phyloP scores from a whole-genome alignment of 305 asterid species.

The Fraxinus xanthoxyloides region DNA sequence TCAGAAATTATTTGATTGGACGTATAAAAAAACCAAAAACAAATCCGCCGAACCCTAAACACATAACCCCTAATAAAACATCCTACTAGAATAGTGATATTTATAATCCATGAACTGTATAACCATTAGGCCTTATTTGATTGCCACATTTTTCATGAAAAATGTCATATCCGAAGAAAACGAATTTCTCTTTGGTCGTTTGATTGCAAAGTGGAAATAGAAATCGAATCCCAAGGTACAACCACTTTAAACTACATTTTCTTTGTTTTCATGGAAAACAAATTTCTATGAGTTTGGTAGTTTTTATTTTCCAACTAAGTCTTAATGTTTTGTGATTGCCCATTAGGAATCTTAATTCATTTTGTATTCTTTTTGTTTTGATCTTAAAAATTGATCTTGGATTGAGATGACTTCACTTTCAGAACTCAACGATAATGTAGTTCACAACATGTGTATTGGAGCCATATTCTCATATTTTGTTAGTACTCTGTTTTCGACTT shows the following conservation, averaged over 20 bases:
- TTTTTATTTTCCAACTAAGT: too few species aligned
- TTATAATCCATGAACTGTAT: not conserved
- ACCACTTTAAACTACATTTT: too few species aligned
- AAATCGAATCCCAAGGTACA: too few species aligned
- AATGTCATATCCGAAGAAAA: too few species aligned
- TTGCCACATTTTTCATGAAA: too few species aligned
- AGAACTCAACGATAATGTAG: slow-evolving; percentile 58
- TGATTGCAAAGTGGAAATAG: too few species aligned
- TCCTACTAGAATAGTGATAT: not conserved
- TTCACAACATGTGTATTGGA: slow-evolving; percentile 76
- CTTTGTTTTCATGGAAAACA: too few species aligned
- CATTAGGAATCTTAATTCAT: not conserved
- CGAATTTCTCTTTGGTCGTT: too few species aligned
- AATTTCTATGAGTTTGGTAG: too few species aligned
- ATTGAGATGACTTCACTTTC: slow-evolving; percentile 43
- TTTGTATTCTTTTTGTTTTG: not conserved
- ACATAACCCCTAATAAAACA: not conserved
- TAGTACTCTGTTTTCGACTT: slow-evolving; percentile 19
- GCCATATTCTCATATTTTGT: slow-evolving; percentile 88
- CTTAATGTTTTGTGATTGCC: not conserved
- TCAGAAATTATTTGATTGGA: too few species aligned
- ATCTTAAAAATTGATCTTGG: not conserved
- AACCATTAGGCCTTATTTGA: too few species aligned
- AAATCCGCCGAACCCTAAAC: not conserved
- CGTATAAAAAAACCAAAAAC: too few species aligned